Percentiles rank a stretch among this genome's conserved stretches.
Conservation (phyloP, 2,329 filamentous ascomycete genomes). For the Ustulina deusta region DNA sequence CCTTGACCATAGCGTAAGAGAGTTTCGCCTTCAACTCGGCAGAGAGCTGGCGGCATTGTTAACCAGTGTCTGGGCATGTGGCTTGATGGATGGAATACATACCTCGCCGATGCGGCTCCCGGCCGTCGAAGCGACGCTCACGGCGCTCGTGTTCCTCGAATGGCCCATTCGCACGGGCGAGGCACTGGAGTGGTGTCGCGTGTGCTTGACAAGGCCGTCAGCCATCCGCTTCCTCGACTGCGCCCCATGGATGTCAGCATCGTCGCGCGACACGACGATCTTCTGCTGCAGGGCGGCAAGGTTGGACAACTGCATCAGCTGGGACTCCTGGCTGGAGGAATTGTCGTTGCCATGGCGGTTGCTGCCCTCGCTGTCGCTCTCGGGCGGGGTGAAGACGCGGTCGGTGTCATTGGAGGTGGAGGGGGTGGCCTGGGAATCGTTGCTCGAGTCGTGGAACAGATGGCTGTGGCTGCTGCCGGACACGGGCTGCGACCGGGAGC, state of each 20-base stretch:
- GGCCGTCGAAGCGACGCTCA: slow-evolving; percentile 70
- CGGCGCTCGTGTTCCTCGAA: slow-evolving; percentile 77
- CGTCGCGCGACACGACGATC: slow-evolving; percentile 56
- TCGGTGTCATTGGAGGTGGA: slow-evolving; percentile 56
- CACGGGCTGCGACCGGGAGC: slow-evolving; percentile 24
- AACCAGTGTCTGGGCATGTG: slow-evolving; percentile 36
- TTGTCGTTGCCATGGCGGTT: slow-evolving; percentile 55
- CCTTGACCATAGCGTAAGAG: slow-evolving; percentile 93
- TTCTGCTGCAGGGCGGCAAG: slow-evolving; percentile 67
- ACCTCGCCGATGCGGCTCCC: slow-evolving; percentile 84
- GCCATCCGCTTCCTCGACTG: slow-evolving; percentile 78
- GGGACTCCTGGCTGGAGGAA: slow-evolving; percentile 65
- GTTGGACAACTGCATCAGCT: slow-evolving; percentile 69
- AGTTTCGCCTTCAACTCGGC: slow-evolving; percentile 82
- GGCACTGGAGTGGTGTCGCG: slow-evolving; percentile 55
- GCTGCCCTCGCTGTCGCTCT: slow-evolving; percentile 58
- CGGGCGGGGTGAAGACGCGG: slow-evolving; percentile 58
- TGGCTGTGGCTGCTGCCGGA: slow-evolving; percentile 43
- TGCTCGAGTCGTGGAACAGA: slow-evolving; percentile 51
- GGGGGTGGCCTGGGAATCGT: slow-evolving; percentile 60
- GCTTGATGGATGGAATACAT: slow-evolving; percentile 51
- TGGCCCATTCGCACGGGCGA: slow-evolving; percentile 67
- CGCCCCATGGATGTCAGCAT: slow-evolving; percentile 49
- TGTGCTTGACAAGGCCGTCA: slow-evolving; percentile 76
- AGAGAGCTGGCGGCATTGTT: slow-evolving; percentile 47